Conservation (phyloP, 2,329 filamentous ascomycete species). For the Akanthomyces lecanii region DNA sequence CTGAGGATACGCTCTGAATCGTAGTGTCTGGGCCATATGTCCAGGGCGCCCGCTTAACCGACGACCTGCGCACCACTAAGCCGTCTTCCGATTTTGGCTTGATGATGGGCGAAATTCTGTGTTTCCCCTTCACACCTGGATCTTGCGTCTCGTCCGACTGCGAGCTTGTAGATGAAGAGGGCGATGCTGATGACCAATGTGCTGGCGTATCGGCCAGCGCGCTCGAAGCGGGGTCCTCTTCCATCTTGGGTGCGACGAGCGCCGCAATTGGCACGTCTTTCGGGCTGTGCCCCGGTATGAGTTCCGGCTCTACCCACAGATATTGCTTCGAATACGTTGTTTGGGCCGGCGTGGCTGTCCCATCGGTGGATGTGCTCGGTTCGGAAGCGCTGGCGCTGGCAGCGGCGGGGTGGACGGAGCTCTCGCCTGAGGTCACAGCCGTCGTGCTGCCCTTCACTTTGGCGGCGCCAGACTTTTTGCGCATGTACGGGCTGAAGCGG, state of each 20-base stretch:
- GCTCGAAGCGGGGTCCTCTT: background rate
- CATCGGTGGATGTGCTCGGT: background rate
- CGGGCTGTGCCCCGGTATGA: background rate
- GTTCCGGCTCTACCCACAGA: constrained; percentile 4
- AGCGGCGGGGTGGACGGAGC: background rate
- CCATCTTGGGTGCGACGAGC: background rate
- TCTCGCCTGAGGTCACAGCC: background rate
- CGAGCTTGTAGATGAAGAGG: constrained; percentile 5
- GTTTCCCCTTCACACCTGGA: background rate
- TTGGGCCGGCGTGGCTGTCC: background rate
- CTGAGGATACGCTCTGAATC: constrained; percentile 26
- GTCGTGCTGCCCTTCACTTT: constrained; percentile 17
- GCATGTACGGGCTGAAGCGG: constrained; percentile 33
- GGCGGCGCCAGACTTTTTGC: constrained; percentile 8
- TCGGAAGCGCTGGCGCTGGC: background rate
- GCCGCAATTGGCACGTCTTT: background rate
- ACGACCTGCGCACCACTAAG: constrained; percentile 8
- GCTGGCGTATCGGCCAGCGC: background rate
- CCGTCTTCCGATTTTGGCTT: background rate
- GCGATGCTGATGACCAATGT: background rate
- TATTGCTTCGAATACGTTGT: background rate
- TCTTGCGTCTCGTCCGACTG: background rate
- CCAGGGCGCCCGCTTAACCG: background rate
- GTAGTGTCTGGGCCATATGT: background rate
- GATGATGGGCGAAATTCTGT: background rate